Evolutionary conservation across 129 eudicot genomes (phyloP), one percentile per base, ranked within the genome.

Genomic region (Arctium minus): DNA sequence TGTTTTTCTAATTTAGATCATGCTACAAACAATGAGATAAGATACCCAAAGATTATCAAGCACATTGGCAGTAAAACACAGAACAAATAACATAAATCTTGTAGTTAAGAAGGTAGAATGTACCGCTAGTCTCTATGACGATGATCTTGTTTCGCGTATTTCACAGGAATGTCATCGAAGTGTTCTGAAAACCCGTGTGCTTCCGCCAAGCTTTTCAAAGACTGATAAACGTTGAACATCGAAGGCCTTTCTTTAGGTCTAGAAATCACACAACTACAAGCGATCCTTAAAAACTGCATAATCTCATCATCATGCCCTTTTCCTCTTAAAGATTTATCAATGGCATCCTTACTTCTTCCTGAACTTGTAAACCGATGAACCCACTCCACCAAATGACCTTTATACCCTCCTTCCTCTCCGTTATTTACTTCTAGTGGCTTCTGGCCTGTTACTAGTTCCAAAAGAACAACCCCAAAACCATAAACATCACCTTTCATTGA

Each of bases 241-340:
- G 94, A 81, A n/a, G 90, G 91, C 77, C 94, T 76, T 32, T 91
- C 94, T 82, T 91, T 91, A 70, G 94, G 94, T 83, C 94, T 72
- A 53, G 94, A 83, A 77, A 87, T 77, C 79, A 91, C 92, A 80
- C 94, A 91, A 44, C 88, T 72, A 83, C 90, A 88, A 30, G 94
- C 94, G 44, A 91, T 80, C 78, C 78, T 82, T 70, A 91, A 73
- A 78, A 91, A 86, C 64, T 85, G 91, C 87, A 88, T 76, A 38
- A 91, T 88, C 69, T 91, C 92, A 17, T 91, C 90, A 82, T 91
- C 94, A 2, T 88, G 38, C 3, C 92, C 90, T 69, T 88, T 80
- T 65, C 94, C 92, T 32, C 84, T 71, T 33, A 91, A 68, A 18
- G 85, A 70, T 73, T 87, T 88, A 73, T 91, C 92, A 80, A 91